A percentile compares a stretch with the other conserved stretches of the same genome.
Evolutionary conservation across 1,284 basidiomycete genomes (phyloP).

Genomic region (Cutaneotrichosporon cutaneum): DNA sequence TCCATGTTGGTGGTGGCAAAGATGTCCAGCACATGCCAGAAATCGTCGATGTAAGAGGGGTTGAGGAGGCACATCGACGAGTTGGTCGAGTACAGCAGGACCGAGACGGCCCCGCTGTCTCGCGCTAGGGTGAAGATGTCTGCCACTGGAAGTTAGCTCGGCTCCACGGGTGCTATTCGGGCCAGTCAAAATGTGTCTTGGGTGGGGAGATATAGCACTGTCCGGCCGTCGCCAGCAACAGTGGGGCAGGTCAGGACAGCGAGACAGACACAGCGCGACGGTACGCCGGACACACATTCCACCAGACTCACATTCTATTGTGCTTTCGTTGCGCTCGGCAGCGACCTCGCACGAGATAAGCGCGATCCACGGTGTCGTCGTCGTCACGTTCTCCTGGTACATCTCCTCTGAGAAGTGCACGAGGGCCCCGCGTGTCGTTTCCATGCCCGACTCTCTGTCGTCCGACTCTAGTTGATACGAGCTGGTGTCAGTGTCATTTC

Average conservation of each 20-base stretch:
- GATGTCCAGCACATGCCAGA: slow-evolving; percentile 70
- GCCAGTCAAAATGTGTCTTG: background rate
- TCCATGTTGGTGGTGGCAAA: slow-evolving; percentile 56
- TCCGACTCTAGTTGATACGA: slow-evolving; percentile 27
- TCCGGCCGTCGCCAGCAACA: too few relatives aligned
- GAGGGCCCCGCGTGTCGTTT: slow-evolving; percentile 63
- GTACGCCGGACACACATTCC: background rate
- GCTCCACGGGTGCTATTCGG: background rate
- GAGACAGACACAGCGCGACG: too few relatives aligned
- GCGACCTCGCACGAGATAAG: slow-evolving; percentile 74
- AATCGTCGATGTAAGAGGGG: slow-evolving; percentile 63
- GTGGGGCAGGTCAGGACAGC: background rate
- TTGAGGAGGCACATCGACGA: slow-evolving; percentile 74
- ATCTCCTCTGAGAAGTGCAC: slow-evolving; percentile 70
- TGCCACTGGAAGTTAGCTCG: slow-evolving; percentile 14
- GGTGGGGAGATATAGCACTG: too few relatives aligned
- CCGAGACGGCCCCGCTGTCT: slow-evolving; percentile 72
- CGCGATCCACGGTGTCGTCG: slow-evolving; percentile 79
- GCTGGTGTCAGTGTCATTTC: background rate
- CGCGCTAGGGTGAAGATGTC: slow-evolving; percentile 79
- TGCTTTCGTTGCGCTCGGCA: slow-evolving; percentile 50
- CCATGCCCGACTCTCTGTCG: slow-evolving; percentile 31
- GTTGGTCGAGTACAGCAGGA: slow-evolving; percentile 73
- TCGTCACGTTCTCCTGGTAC: slow-evolving; percentile 56
- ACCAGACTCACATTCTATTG: slow-evolving; percentile 6